phyloP scores from a whole-genome alignment of 768 basidiomycete genomes.

The Russula brevipes region DNA sequence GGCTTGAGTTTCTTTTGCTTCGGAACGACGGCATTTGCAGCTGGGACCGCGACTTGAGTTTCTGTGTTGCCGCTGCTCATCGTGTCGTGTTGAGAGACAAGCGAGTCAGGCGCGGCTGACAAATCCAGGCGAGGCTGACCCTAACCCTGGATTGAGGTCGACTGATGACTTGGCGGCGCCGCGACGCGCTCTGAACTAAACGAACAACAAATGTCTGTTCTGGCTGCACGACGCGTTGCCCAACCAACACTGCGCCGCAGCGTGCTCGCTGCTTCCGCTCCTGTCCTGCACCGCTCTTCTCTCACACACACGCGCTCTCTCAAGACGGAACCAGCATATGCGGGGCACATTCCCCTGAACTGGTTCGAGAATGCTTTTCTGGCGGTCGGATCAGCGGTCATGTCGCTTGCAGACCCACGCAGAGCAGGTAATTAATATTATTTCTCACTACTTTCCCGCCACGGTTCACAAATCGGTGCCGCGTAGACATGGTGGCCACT shows the following conservation, averaged over 20 bases:
- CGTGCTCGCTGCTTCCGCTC: not conserved
- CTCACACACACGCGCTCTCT: conserved; percentile 15
- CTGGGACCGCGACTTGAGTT: conserved; percentile 6
- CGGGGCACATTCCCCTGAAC: conserved; percentile 77
- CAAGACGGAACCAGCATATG: conserved; percentile 47
- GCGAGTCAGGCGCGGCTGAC: not conserved
- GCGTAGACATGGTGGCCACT: conserved; percentile 90
- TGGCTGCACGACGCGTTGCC: conserved; percentile 5
- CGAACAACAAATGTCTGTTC: conserved; percentile 12
- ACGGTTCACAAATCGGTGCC: not conserved
- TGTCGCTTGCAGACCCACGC: conserved; percentile 74
- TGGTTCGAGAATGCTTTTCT: conserved; percentile 81
- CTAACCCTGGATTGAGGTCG: conserved; percentile 16
- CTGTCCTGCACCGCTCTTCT: not conserved
- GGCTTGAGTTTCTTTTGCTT: conserved; percentile 72
- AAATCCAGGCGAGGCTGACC: not conserved
- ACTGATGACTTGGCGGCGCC: not conserved
- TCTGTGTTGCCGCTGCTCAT: conserved; percentile 22
- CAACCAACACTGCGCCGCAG: not conserved
- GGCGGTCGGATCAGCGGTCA: conserved; percentile 77
- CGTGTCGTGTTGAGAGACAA: not conserved
- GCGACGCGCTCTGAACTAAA: not conserved
- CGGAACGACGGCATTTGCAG: conserved; percentile 22
- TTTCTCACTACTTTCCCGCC: not conserved
- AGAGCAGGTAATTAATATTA: conserved; percentile 65